Conservation (phyloP, 2,329 filamentous ascomycete species). For the Sporothrix humicola region DNA sequence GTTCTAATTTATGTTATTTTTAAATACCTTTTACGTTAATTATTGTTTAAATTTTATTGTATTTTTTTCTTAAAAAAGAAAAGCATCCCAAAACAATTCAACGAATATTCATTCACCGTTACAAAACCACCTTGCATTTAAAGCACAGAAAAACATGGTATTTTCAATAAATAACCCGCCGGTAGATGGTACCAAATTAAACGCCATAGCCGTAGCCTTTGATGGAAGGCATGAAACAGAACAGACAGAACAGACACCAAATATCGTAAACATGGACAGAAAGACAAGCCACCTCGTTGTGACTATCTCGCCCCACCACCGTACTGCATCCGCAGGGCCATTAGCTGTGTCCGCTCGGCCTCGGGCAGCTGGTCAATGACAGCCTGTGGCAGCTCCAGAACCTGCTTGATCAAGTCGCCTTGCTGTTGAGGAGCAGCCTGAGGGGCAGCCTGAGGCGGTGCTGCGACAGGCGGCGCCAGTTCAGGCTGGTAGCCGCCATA, state of each 20-base stretch:
- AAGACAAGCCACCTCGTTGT: not conserved
- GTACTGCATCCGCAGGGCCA: slow-evolving; percentile 64
- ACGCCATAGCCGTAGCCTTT: slow-evolving; percentile 15
- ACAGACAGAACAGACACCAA: not conserved
- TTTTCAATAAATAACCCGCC: slow-evolving; percentile 8
- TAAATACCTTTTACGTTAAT: no score
- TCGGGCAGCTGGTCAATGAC: slow-evolving; percentile 81
- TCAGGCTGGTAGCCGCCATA: not conserved
- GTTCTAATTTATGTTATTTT: not conserved
- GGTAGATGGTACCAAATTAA: slow-evolving; percentile 4
- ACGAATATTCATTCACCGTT: not conserved
- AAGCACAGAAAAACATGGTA: not conserved
- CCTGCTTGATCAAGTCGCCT: slow-evolving; percentile 77
- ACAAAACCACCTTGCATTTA: not conserved
- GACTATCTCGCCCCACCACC: slow-evolving; percentile 34
- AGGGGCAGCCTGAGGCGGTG: slow-evolving; percentile 43
- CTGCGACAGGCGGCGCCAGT: slow-evolving; percentile 49
- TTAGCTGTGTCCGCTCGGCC: slow-evolving; percentile 76
- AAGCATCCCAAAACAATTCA: not conserved
- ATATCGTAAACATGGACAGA: not conserved
- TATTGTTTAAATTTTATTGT: not conserved
- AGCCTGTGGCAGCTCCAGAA: slow-evolving; percentile 78
- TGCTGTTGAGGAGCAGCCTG: slow-evolving; percentile 53
- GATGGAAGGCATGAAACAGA: not conserved
- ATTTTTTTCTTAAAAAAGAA: not conserved